Evolutionary conservation across 2,329 filamentous ascomycete species (phyloP).

Genomic region (Colletotrichum godetiae): DNA sequence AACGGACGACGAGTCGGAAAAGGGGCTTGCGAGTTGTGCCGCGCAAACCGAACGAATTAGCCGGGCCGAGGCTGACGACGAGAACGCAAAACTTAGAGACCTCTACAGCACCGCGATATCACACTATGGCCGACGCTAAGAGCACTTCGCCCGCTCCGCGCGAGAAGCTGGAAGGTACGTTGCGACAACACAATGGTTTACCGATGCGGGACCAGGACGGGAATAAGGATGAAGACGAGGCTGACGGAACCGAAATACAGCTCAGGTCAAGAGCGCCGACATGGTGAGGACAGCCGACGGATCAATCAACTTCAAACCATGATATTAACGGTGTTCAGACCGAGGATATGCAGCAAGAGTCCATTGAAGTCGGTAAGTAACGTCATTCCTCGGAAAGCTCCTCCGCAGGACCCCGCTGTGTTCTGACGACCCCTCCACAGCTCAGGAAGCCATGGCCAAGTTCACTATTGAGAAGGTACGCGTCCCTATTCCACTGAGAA

Average conservation of each 20-base stretch:
- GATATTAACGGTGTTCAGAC: slow-evolving; percentile 68
- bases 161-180: slow-evolving; percentile 81
- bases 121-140: slow-evolving; percentile 53
- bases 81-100: neutral
- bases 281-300: slow-evolving; percentile 75
- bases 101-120: neutral
- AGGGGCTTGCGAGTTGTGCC: slow-evolving; percentile 1
- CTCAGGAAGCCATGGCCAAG: slow-evolving; percentile 72
- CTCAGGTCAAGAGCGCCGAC: slow-evolving; percentile 96
- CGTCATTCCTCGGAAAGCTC: neutral
- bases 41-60: neutral
- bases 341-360: slow-evolving; percentile 97
- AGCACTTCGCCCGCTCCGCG: slow-evolving; percentile 61
- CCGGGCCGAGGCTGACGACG: slow-evolving; percentile 8
- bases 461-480: slow-evolving; percentile 71
- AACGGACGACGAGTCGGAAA: slow-evolving; percentile 8
- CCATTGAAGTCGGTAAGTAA: slow-evolving; percentile 90
- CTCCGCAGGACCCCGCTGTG: slow-evolving; percentile 4
- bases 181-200: neutral
- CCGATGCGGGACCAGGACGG: slow-evolving; percentile 2
- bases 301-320: slow-evolving; percentile 29
- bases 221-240: neutral
- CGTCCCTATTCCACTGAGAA: neutral
- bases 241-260: slow-evolving; percentile 59
- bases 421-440: slow-evolving; percentile 48